Conservation (phyloP, 2,329 filamentous ascomycete species). For the Aspergillus aculeatus region DNA sequence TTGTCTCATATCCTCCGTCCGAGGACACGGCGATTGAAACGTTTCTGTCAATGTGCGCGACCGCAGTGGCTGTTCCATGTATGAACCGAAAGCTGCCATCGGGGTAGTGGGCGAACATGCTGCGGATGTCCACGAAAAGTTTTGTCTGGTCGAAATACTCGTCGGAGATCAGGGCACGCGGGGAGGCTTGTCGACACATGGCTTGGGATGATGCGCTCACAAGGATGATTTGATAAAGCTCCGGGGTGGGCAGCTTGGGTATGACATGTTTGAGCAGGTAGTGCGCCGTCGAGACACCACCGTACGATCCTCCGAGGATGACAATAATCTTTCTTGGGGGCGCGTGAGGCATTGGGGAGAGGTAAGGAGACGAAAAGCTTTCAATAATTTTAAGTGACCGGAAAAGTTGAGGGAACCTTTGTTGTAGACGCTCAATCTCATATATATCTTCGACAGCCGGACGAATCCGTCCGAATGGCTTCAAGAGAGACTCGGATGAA, state of each 20-base stretch:
- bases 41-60: conserved; percentile 21
- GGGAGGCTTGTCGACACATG: conserved; percentile 47
- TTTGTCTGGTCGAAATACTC: conserved; percentile 46
- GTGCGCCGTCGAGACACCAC: conserved; percentile 53
- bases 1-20: not conserved
- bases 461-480: not conserved
- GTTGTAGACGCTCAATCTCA: too few species aligned
- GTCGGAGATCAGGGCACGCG: conserved; percentile 50
- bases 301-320: conserved; percentile 56
- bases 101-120: conserved; percentile 43
- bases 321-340: conserved; percentile 32
- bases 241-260: conserved; percentile 40
- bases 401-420: too few species aligned
- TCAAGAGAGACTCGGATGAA: not conserved
- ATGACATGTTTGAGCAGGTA: conserved; percentile 55
- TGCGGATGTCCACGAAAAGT: conserved; percentile 44
- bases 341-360: not conserved
- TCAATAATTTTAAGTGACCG: not conserved
- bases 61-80: conserved; percentile 38
- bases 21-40: conserved; percentile 28
- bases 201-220: conserved; percentile 42
- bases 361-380: not conserved
- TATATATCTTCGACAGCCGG: not conserved
- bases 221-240: conserved; percentile 44
- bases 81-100: conserved; percentile 42